phyloP scores from a whole-genome alignment of 2,329 filamentous ascomycete species.

The Lasiodiplodia hormozganensis region DNA sequence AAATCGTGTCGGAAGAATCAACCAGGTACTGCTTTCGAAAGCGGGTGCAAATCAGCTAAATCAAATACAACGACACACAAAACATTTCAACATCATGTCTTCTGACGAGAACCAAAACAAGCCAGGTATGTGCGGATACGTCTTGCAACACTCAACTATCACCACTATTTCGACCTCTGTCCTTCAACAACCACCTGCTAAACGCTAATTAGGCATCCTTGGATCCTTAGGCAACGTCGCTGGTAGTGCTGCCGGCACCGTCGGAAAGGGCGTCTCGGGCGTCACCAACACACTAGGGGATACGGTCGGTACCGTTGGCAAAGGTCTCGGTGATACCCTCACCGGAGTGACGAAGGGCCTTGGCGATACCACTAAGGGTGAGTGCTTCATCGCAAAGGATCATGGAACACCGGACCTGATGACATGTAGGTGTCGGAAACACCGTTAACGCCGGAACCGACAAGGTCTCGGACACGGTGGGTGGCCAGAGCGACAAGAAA shows the following conservation, averaged over 20 bases:
- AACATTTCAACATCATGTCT: conserved; percentile 2
- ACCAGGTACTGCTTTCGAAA: conserved; percentile 9
- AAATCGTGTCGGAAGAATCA: conserved; percentile 1
- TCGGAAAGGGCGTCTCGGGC: conserved; percentile 16
- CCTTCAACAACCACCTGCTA: background rate
- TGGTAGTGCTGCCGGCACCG: conserved; percentile 14
- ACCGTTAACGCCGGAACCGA: conserved; percentile 22
- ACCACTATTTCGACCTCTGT: too few relatives aligned
- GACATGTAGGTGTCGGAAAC: conserved; percentile 8
- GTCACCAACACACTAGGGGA: conserved; percentile 18
- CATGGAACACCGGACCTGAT: background rate
- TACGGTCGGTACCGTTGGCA: conserved; percentile 31
- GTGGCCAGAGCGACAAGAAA: conserved; percentile 3
- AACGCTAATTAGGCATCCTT: conserved; percentile 21
- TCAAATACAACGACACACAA: background rate
- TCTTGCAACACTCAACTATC: too few relatives aligned
- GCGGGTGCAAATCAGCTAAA: background rate
- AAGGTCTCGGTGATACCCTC: conserved; percentile 46
- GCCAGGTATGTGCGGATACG: background rate
- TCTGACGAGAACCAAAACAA: conserved; percentile 25
- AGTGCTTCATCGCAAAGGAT: background rate
- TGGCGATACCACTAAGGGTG: conserved; percentile 45
- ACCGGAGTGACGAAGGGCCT: conserved; percentile 42
- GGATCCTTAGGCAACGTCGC: conserved; percentile 19
- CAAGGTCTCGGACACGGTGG: conserved; percentile 12